Evolutionary conservation across 495 filamentous ascomycete species (phyloP).

Genomic region (Thozetella sp.): DNA sequence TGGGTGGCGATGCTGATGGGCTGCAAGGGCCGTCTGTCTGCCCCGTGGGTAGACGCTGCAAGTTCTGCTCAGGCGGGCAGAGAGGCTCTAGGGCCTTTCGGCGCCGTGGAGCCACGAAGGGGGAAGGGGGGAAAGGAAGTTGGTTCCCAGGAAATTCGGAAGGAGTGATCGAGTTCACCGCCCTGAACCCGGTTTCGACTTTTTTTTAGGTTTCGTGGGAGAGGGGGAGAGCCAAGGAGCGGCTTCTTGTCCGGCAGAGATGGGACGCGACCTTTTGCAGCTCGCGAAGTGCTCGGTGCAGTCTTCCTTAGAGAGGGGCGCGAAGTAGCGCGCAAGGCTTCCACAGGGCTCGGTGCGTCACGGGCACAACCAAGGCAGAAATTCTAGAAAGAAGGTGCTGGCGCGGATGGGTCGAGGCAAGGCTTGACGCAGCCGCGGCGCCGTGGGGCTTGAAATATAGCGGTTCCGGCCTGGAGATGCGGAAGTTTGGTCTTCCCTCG

Average conservation of each 20-base stretch:
- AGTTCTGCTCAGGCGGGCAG: too few relatives aligned
- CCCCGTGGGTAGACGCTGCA: background rate
- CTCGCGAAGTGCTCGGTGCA: too few relatives aligned
- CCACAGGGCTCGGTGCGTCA: background rate
- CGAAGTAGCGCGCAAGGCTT: background rate
- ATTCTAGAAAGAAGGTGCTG: background rate
- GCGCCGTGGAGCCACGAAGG: background rate
- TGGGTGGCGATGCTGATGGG: background rate
- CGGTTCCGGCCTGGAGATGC: background rate
- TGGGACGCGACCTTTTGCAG: too few relatives aligned
- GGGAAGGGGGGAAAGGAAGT: background rate
- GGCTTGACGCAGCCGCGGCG: background rate
- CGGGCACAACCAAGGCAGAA: too few relatives aligned
- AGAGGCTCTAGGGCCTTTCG: too few relatives aligned
- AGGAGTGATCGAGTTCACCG: background rate
- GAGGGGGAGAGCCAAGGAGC: conserved; percentile 1
- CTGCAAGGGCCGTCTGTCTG: conserved; percentile 13
- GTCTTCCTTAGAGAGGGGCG: too few relatives aligned
- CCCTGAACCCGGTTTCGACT: background rate
- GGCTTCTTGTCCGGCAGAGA: background rate
- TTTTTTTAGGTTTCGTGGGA: conserved; percentile 1
- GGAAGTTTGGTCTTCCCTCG: background rate
- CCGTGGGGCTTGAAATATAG: background rate
- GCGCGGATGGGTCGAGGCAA: background rate
- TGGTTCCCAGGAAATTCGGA: background rate